Evolutionary conservation across 495 filamentous ascomycete species (phyloP).

Genomic region (Lichina pygmaea): DNA sequence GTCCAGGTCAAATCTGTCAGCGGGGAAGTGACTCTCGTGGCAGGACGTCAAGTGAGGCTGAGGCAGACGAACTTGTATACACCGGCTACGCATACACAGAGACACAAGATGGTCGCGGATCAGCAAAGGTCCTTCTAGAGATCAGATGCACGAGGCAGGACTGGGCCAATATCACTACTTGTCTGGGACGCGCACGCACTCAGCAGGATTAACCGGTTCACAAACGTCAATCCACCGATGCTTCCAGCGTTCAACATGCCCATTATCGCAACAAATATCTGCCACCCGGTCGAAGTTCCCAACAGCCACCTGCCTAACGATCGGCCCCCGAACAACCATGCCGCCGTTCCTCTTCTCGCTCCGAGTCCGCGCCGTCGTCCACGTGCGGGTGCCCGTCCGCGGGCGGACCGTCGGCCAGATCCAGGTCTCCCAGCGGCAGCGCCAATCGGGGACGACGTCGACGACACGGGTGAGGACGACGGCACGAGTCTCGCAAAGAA

Average conservation of each 20-base stretch:
- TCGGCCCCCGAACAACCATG: conserved; percentile 12
- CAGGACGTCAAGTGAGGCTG: background rate
- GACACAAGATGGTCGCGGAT: conserved; percentile 5
- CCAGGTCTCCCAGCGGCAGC: too few species aligned
- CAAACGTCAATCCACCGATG: conserved; percentile 16
- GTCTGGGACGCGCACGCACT: conserved; percentile 8
- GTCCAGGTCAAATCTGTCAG: background rate
- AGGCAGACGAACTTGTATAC: conserved; percentile 16
- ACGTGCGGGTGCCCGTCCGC: background rate
- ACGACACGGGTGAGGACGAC: too few species aligned
- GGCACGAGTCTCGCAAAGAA: too few species aligned
- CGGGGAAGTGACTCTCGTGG: background rate
- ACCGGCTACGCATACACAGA: conserved; percentile 11
- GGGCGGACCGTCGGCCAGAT: too few species aligned
- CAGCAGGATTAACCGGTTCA: conserved; percentile 22
- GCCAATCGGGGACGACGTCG: too few species aligned
- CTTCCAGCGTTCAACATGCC: conserved; percentile 13
- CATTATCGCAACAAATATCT: conserved; percentile 20
- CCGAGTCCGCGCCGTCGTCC: background rate
- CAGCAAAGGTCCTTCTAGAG: background rate
- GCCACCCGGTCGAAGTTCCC: conserved; percentile 20
- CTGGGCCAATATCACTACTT: too few species aligned
- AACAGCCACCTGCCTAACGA: conserved; percentile 22
- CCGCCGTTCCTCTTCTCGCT: conserved; percentile 9
- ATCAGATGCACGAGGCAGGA: too few species aligned